phyloP scores from a whole-genome alignment of 2,329 filamentous ascomycete genomes.

The Aspergillus caelatus region DNA sequence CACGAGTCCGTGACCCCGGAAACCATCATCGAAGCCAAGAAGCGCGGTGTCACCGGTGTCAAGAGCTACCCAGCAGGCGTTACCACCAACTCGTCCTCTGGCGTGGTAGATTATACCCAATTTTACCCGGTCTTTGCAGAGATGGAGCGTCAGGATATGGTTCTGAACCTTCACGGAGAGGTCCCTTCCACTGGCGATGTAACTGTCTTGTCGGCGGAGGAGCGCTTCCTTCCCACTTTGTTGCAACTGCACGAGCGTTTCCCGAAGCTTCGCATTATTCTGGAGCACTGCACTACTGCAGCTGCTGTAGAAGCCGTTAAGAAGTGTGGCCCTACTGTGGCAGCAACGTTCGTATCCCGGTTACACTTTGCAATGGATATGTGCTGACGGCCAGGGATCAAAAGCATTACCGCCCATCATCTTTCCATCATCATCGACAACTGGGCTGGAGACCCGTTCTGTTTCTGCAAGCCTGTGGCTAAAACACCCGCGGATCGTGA shows the following conservation, averaged over 20 bases:
- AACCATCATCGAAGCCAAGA: constrained; percentile 72
- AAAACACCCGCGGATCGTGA: constrained; percentile 73
- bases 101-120: constrained; percentile 47
- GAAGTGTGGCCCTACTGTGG: constrained; percentile 75
- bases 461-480: constrained; percentile 76
- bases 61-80: constrained; percentile 49
- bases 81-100: constrained; percentile 60
- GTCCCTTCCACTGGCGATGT: constrained; percentile 42
- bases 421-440: constrained; percentile 79
- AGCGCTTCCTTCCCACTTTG: constrained; percentile 79
- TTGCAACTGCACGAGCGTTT: constrained; percentile 72
- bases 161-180: constrained; percentile 94
- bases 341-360: constrained; percentile 36
- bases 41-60: constrained; percentile 72
- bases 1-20: constrained; percentile 68
- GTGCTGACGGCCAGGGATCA: not conserved
- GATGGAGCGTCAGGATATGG: constrained; percentile 80
- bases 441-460: constrained; percentile 71
- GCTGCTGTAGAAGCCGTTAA: constrained; percentile 78
- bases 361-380: not conserved
- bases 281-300: constrained; percentile 87
- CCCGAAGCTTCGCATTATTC: constrained; percentile 59
- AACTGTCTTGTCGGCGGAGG: constrained; percentile 69
- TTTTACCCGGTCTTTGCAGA: constrained; percentile 72
- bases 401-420: constrained; percentile 85